Percentiles rank a stretch among this genome's conserved stretches.
These are phyloP conservation scores for Xylaria curta DNA, from an alignment of 495 filamentous ascomycete genomes.

Conservation along the genomic window DNA sequence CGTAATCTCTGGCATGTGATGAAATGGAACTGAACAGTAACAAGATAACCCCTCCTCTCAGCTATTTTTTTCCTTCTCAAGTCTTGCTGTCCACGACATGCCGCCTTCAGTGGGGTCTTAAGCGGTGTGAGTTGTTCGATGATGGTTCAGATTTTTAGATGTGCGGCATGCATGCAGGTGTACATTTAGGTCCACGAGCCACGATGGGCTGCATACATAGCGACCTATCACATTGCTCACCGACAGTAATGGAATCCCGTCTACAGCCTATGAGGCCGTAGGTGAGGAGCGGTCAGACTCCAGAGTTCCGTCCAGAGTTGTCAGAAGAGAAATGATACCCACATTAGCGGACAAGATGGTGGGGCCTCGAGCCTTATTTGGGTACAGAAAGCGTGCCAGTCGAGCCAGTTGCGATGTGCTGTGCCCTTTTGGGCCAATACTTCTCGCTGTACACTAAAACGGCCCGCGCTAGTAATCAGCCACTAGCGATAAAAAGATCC, in stretches of 20 bases:
- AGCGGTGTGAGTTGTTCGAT: constrained; percentile 13
- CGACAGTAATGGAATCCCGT: not conserved
- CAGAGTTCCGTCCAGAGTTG: constrained; percentile 7
- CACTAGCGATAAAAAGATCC: not conserved
- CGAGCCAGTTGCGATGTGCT: constrained; percentile 2
- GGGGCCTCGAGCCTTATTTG: not conserved
- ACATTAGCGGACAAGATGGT: not conserved
- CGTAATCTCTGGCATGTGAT: not conserved
- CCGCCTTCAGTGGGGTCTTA: not conserved
- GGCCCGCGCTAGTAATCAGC: constrained; percentile 2
- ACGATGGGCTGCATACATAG: constrained; percentile 9
- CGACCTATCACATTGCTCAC: constrained; percentile 10
- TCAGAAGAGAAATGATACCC: constrained; percentile 10
- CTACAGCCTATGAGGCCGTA: constrained; percentile 6
- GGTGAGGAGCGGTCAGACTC: constrained; percentile 19
- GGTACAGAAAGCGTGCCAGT: not conserved
- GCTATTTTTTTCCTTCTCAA: not conserved
- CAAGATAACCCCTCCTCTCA: not conserved
- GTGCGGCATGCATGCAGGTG: constrained; percentile 13
- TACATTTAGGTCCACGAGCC: not conserved
- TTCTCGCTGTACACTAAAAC: not conserved
- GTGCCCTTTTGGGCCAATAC: constrained; percentile 12
- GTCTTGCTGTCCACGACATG: not conserved
- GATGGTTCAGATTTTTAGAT: not conserved
- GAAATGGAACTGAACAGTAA: not conserved